phyloP scores from a whole-genome alignment of 768 basidiomycete species.

The Tylopilus vinaceipallidus region DNA sequence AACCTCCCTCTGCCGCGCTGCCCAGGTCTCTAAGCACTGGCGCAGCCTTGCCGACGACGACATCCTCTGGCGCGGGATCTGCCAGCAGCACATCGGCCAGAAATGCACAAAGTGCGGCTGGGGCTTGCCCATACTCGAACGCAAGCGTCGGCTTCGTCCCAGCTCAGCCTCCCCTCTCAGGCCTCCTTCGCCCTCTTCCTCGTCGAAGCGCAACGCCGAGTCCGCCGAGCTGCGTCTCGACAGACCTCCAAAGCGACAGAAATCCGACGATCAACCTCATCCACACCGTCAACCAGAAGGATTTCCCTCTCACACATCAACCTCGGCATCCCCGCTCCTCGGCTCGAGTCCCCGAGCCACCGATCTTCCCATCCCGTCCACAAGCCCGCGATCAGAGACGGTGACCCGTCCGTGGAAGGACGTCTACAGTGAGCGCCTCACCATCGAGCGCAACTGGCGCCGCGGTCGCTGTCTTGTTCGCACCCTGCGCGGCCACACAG shows the following conservation, averaged over 20 bases:
- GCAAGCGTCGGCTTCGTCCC: slow-evolving; percentile 49
- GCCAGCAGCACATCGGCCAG: slow-evolving; percentile 97
- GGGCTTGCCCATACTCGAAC: slow-evolving; percentile 91
- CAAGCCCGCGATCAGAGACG: slow-evolving; percentile 30
- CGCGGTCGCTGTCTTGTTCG: slow-evolving; percentile 85
- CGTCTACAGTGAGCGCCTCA: slow-evolving; percentile 96
- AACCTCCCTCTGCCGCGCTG: slow-evolving; percentile 88
- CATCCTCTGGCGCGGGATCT: slow-evolving; percentile 92
- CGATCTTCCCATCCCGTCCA: slow-evolving; percentile 31
- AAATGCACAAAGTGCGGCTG: slow-evolving; percentile 97
- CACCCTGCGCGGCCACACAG: slow-evolving; percentile 88
- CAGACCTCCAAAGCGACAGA: slow-evolving; percentile 53
- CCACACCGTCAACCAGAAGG: not conserved
- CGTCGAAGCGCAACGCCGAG: slow-evolving; percentile 42
- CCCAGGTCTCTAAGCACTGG: slow-evolving; percentile 87
- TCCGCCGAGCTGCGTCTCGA: slow-evolving; percentile 23
- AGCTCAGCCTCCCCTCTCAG: slow-evolving; percentile 39
- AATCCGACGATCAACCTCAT: slow-evolving; percentile 13
- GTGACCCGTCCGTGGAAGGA: slow-evolving; percentile 95
- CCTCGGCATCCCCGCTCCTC: slow-evolving; percentile 11
- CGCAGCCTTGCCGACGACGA: slow-evolving; percentile 91
- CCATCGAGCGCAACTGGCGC: slow-evolving; percentile 96
- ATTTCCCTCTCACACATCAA: slow-evolving; percentile 11
- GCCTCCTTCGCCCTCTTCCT: slow-evolving; percentile 28
- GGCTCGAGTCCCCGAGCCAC: slow-evolving; percentile 4